Percentiles rank a stretch among this genome's conserved stretches.
phyloP scores from a whole-genome alignment of 2,329 filamentous ascomycete genomes.

The Phyllosticta ampelicida region DNA sequence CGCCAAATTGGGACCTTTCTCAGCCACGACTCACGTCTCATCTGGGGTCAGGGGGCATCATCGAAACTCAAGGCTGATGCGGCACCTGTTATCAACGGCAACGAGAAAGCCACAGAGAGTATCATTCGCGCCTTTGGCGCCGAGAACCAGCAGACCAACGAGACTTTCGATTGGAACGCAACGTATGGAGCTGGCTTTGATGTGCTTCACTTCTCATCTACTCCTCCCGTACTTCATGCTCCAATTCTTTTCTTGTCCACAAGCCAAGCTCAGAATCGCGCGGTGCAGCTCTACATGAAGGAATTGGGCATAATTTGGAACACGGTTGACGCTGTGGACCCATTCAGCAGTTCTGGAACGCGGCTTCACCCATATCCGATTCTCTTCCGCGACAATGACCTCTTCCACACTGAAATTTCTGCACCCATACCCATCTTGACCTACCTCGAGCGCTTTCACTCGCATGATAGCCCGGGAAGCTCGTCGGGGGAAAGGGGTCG shows the following conservation, averaged over 20 bases:
- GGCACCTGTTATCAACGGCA: constrained; percentile 52
- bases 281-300: constrained; percentile 23
- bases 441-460: constrained; percentile 25
- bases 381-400: constrained; percentile 25
- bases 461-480: neutral
- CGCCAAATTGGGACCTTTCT: constrained; percentile 80
- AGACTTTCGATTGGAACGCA: constrained; percentile 61
- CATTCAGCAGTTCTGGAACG: neutral
- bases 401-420: constrained; percentile 22
- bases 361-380: constrained; percentile 7
- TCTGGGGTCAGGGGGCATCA: constrained; percentile 88
- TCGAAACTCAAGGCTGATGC: constrained; percentile 54
- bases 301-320: constrained; percentile 16
- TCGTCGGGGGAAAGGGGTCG: neutral
- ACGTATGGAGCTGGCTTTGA: constrained; percentile 76
- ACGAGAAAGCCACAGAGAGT: constrained; percentile 51
- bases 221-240: constrained; percentile 16
- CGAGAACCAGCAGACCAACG: constrained; percentile 56
- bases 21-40: constrained; percentile 48
- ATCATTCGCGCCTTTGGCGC: constrained; percentile 72
- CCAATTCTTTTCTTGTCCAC: constrained; percentile 30
- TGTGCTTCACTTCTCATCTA: constrained; percentile 51
- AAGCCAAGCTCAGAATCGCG: constrained; percentile 20
- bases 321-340: constrained; percentile 8
- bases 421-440: constrained; percentile 19